A percentile compares a stretch with the other conserved stretches of the same genome.
Conservation (phyloP, 495 filamentous ascomycete genomes). For the Tricharina praecox region DNA sequence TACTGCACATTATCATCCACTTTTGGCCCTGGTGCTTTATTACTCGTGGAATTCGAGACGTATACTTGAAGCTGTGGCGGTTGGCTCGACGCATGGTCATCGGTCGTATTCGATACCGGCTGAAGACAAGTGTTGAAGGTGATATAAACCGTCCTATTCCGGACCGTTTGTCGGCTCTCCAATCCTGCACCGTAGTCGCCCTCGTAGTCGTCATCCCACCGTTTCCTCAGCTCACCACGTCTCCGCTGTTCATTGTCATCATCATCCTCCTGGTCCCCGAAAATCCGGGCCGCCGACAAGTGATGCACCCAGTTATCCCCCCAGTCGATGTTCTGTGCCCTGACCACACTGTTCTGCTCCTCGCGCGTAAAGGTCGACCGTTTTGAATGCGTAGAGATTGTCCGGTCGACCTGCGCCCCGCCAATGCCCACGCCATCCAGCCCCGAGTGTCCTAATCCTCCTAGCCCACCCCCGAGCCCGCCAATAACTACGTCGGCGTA, state of each 20-base stretch:
- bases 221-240: conserved; percentile 1
- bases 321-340: conserved; percentile 18
- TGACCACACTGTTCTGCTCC: conserved; percentile 11
- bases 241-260: too few relatives aligned
- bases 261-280: background rate
- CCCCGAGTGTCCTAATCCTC: background rate
- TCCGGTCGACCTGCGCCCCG: background rate
- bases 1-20: conserved; percentile 31
- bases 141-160: conserved; percentile 45
- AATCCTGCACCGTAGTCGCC: conserved; percentile 5
- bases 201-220: conserved; percentile 16
- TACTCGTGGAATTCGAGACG: conserved; percentile 47
- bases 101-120: conserved; percentile 36
- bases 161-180: conserved; percentile 22
- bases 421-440: background rate
- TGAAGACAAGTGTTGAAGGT: conserved; percentile 68
- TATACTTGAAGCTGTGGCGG: conserved; percentile 64
- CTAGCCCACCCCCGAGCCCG: background rate
- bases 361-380: conserved; percentile 3
- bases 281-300: conserved; percentile 13
- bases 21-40: conserved; percentile 50
- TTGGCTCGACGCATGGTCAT: background rate
- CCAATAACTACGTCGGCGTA: background rate
- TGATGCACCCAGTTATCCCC: conserved; percentile 20
- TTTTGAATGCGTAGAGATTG: background rate